Evolutionary conservation across 2,329 filamentous ascomycete genomes (phyloP), one percentile per base, ranked within the genome.

Genomic region (Juglanconis sp.): DNA sequence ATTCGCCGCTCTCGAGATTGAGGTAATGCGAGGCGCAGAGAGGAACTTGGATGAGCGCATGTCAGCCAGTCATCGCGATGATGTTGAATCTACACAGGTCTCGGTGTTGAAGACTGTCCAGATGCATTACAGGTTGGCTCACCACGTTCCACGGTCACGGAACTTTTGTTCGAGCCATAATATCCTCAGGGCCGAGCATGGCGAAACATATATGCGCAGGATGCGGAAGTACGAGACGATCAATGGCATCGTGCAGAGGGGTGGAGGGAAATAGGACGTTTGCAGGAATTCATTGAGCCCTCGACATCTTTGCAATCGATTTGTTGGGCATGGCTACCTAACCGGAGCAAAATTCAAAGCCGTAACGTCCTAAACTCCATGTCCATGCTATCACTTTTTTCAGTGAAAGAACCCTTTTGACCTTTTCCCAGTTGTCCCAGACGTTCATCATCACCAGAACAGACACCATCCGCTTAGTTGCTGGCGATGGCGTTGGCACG

Each of bases 401-500:
- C 11, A 53, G 62, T 56, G 62, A 53, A 59, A 44, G 49, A 57
- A 62, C 38, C 56, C 38, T 44, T 57, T 64, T 59, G 53, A 15
- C 50, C 57, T 44, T 56, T 58, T 51, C 54, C 61, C 54, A 55
- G 44, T 61, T 53, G 54, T 61, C 55, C 61, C 56, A 60, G 56
- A 61, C 51, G 40, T 58, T 53, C 53, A 61, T 60, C 57, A 63
- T 57, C 58, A 54, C 49, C 53, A 48, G 42, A 10, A 36, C 11
- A 9, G 4, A 9, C n/a, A n/a, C 24, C n/a, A 59, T 34, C 42
- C 61, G 67, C 70, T 82, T 85, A 83, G 76, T 83, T 76, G 70
- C 75, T 71, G 69, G 79, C 76, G 66, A 81, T 70, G 67, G 77
- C 66, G 69, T 75, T 70, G 69, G 93, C 92, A 76, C 95, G 91